phyloP scores from a whole-genome alignment of 495 filamentous ascomycete species.

The Penicillium desertorum region DNA sequence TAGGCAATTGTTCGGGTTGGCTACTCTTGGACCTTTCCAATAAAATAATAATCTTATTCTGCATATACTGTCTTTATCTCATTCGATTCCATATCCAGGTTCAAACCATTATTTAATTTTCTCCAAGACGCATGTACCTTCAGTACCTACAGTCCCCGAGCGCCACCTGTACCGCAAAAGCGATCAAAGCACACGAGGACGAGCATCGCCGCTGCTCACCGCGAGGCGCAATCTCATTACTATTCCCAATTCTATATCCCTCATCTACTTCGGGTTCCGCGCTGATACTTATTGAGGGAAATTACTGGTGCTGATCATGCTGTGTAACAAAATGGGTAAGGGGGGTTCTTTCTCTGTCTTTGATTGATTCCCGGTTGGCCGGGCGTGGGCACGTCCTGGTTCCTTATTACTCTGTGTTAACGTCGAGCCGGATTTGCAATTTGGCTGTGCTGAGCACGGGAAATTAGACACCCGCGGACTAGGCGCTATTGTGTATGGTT shows the following conservation, averaged over 20 bases:
- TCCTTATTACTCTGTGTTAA: slow-evolving; percentile 26
- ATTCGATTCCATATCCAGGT: background rate
- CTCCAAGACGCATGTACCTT: background rate
- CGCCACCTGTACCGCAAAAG: slow-evolving; percentile 13
- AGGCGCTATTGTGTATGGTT: background rate
- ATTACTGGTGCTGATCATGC: slow-evolving; percentile 12
- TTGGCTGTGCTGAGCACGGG: background rate
- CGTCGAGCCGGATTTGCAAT: slow-evolving; percentile 17
- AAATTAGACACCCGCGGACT: background rate
- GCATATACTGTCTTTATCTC: background rate
- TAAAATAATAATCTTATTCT: background rate
- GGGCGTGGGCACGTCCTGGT: slow-evolving; percentile 15
- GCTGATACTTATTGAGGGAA: slow-evolving; percentile 4
- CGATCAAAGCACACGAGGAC: slow-evolving; percentile 16
- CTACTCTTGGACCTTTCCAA: background rate
- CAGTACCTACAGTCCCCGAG: slow-evolving; percentile 4
- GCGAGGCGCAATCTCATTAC: background rate
- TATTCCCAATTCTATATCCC: background rate
- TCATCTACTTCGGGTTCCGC: slow-evolving; percentile 8
- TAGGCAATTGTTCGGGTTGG: background rate
- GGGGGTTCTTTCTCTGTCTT: background rate
- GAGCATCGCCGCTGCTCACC: background rate
- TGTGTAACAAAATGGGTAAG: slow-evolving; percentile 23
- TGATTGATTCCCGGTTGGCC: slow-evolving; percentile 4
- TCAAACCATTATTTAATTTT: background rate